Evolutionary conservation across 148 eudicot genomes (phyloP), one percentile per base, ranked within the genome.

Genomic region (Chenopodium album): DNA sequence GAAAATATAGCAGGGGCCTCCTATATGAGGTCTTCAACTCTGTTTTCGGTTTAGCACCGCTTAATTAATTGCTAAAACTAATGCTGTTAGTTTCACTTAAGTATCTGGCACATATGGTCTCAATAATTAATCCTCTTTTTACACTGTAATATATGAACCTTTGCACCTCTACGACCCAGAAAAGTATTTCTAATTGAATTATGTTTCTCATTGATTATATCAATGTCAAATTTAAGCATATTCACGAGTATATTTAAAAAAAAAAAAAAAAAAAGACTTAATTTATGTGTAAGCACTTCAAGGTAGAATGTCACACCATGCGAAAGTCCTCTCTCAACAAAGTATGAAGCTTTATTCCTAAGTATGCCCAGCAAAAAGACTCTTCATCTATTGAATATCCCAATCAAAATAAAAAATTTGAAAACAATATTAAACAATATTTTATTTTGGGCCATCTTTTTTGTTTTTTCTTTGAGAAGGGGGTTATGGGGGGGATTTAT

Each of bases 241-340:
- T 14, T 72, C 75, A 41, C 23, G 76, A 48, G 17, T 47, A 47
- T 73, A 29, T 12, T 29, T 11, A 9, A 28, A 29, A 66, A 7
- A 6, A 28, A 8, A 23, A 28, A 66, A 7, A 6, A 41, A 5
- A 4, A 4, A 26, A 16, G 46, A 69, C 54, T 22, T 7, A 9
- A 20, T 44, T 20, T 46, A 9, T 9, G 20, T 41, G 31, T 23
- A 4, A 73, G 76, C 12, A 75, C 65, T 74, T 64, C 22, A 34
- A 29, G 83, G 63, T 76, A 17, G 68, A 4, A 20, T 75, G 83
- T 81, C 83, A 81, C 78, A 81, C 78, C 74, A 20, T 19, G 6
- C 19, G 83, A 81, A 65, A 81, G 50, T 31, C 34, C 59, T 31
- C 50, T 75, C 75, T 28, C 78, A 81, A 81, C 82, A 73, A 80